Percentiles rank a stretch among this genome's conserved stretches.
These are phyloP conservation scores for Mycena alexandri DNA, from an alignment of 768 basidiomycete species.

Conservation along the genomic window DNA sequence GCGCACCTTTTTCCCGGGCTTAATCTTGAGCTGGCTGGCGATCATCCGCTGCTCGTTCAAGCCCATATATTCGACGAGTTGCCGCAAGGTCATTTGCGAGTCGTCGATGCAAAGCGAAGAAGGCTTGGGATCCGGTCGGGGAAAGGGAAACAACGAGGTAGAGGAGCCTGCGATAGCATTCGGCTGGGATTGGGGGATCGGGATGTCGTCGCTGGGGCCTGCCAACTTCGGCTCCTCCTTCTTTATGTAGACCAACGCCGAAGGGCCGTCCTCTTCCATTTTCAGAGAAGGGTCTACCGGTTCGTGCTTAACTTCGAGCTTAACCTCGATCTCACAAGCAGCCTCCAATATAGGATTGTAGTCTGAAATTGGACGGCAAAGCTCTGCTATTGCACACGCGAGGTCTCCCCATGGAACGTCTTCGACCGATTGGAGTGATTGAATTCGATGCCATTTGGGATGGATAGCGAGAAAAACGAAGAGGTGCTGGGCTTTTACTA, in stretches of 20 bases:
- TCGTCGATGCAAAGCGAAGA: conserved; percentile 23
- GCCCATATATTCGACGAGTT: conserved; percentile 24
- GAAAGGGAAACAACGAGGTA: conserved; percentile 9
- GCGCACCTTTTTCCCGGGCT: conserved; percentile 16
- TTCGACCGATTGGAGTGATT: conserved; percentile 10
- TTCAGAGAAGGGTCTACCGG: not conserved
- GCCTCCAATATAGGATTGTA: not conserved
- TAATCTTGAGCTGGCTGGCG: conserved; percentile 21
- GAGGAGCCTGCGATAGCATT: conserved; percentile 14
- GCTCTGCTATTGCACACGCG: conserved; percentile 10
- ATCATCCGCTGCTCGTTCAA: not conserved
- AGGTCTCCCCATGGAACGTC: conserved; percentile 19
- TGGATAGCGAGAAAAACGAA: conserved; percentile 25
- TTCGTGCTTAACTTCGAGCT: conserved; percentile 13
- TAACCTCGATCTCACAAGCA: not conserved
- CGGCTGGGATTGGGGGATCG: not conserved
- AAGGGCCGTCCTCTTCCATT: not conserved
- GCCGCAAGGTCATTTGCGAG: conserved; percentile 9
- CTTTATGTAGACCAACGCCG: not conserved
- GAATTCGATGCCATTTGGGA: conserved; percentile 28
- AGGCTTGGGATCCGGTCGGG: not conserved
- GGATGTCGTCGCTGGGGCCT: conserved; percentile 15
- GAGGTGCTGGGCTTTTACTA: conserved; percentile 25
- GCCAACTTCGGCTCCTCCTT: not conserved
- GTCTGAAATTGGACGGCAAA: not conserved